These are phyloP conservation scores for Lodderomyces pseudojiufengensis DNA, from an alignment of 1,139 yeast species.

Conservation along the genomic window DNA sequence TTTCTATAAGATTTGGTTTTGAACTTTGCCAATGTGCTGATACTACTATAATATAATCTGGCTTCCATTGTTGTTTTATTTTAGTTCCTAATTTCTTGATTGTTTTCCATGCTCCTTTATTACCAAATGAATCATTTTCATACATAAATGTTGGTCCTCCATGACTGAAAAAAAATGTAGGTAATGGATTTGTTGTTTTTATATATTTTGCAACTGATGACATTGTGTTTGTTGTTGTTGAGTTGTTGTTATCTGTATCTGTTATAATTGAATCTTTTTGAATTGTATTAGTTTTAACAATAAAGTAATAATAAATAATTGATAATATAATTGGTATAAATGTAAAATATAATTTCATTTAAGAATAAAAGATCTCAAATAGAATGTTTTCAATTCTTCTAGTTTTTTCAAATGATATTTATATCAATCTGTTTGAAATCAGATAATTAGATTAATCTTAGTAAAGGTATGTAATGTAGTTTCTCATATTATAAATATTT, in stretches of 20 bases:
- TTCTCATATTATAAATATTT: no score
- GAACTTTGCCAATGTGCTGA: conserved; percentile 77
- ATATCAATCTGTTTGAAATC: no score
- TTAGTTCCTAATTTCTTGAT: conserved; percentile 47
- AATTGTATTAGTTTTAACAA: conserved; percentile 1
- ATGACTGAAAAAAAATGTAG: conserved; percentile 67
- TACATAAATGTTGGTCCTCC: conserved; percentile 79
- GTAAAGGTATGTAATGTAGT: no score
- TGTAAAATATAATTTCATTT: not conserved
- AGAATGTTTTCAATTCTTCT: no score
- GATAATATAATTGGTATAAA: conserved; percentile 1
- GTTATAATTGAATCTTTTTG: not conserved
- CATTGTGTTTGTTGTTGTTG: not conserved
- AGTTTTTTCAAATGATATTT: no score
- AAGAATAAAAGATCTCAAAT: not conserved
- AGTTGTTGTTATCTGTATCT: not conserved
- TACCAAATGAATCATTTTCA: conserved; percentile 38
- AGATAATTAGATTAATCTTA: no score
- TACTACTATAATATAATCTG: conserved; percentile 61
- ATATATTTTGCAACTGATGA: conserved; percentile 12
- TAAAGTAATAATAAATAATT: conserved; percentile 1
- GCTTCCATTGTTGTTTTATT: conserved; percentile 49
- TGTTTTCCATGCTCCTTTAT: conserved; percentile 57
- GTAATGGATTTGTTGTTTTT: conserved; percentile 30
- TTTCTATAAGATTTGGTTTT: conserved; percentile 40